Conservation (phyloP, 257 asterid species). For the Misopates orontium region DNA sequence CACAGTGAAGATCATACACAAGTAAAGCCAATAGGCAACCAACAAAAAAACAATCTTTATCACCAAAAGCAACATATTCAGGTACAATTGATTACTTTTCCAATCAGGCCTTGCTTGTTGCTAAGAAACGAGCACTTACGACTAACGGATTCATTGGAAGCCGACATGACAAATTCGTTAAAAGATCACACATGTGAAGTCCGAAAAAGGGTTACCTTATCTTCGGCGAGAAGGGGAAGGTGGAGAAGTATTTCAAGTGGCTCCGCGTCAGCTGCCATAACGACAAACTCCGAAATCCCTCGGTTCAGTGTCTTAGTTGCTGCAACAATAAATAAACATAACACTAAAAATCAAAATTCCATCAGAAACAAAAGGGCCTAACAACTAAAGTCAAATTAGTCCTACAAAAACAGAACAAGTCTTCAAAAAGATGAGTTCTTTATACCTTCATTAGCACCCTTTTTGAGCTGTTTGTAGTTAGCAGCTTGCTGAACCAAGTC, state of each 20-base stretch:
- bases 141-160: not conserved
- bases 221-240: conserved; percentile 94
- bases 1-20: not conserved
- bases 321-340: conserved; percentile 31
- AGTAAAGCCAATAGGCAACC: not conserved
- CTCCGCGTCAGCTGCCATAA: conserved; percentile 92
- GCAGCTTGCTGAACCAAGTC: conserved; percentile 93
- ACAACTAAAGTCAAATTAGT: not conserved
- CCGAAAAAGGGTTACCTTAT: conserved; percentile 50
- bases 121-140: not conserved
- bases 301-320: conserved; percentile 91
- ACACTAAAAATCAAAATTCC: not conserved
- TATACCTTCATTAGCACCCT: conserved; percentile 94
- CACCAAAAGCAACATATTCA: not conserved
- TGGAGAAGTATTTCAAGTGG: conserved; percentile 95
- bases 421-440: not conserved
- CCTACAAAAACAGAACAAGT: not conserved
- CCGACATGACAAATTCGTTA: not conserved
- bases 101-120: not conserved
- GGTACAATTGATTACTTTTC: no score
- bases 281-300: conserved; percentile 88
- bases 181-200: not conserved
- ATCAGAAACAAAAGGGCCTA: not conserved
- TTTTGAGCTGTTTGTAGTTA: conserved; percentile 85
- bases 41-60: not conserved